These are phyloP conservation scores for Erythrophleum ivorense DNA, from an alignment of 331 rosid genomes.

Conservation along the genomic window DNA sequence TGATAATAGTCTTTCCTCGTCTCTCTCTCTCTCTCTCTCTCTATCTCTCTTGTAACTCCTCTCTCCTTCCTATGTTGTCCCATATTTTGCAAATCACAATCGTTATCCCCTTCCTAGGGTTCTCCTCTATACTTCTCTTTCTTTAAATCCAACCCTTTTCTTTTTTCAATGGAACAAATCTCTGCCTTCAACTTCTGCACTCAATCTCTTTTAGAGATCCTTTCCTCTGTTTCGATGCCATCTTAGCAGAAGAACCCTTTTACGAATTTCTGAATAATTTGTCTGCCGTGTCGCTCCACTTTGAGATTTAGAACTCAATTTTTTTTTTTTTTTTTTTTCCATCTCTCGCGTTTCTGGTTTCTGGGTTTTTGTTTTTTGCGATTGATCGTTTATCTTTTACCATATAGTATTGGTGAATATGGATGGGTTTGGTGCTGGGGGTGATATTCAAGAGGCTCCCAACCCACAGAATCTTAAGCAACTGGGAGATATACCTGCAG, in stretches of 20 bases:
- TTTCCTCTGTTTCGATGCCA: constrained; percentile 7
- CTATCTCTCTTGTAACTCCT: neutral
- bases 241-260: constrained; percentile 39
- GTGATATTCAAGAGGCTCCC: constrained; percentile 57
- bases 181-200: constrained; percentile 2
- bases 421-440: constrained; percentile 65
- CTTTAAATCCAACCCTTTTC: neutral
- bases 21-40: constrained; percentile 11
- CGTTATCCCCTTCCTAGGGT: constrained; percentile 61
- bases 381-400: neutral
- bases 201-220: constrained; percentile 40
- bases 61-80: neutral
- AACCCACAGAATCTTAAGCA: constrained; percentile 58
- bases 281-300: neutral
- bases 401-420: constrained; percentile 40
- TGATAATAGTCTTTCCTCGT: neutral
- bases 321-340: neutral
- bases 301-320: constrained; percentile 16
- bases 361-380: constrained; percentile 20
- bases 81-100: constrained; percentile 30
- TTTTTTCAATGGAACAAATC: constrained; percentile 10
- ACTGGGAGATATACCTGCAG: constrained; percentile 55
- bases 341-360: constrained; percentile 33
- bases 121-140: constrained; percentile 28
- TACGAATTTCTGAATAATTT: neutral